Conservation (phyloP, 164 flowering plant species). For the Magnolia kwangsiensis region DNA sequence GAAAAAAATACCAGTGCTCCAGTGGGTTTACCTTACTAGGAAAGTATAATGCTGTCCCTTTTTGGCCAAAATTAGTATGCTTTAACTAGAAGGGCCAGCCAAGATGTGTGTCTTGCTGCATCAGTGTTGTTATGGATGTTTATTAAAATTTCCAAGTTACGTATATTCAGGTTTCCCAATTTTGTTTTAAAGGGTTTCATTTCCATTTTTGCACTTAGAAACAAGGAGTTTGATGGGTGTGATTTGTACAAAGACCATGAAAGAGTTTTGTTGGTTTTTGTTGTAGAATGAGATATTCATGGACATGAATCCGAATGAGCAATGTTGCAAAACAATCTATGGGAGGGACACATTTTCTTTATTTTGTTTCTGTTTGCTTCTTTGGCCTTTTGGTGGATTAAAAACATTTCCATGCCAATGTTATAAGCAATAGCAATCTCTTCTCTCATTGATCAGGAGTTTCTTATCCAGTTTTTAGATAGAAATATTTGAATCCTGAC, state of each 20-base stretch:
- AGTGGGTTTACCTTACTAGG: background rate
- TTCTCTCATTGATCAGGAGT: no score
- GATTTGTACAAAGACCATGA: background rate
- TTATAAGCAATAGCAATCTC: no score
- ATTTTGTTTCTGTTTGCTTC: no score
- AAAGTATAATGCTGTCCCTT: background rate
- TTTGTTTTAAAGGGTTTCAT: background rate
- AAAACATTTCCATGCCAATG: no score
- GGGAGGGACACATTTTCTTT: no score
- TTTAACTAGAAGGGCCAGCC: background rate
- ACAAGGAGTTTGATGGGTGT: background rate
- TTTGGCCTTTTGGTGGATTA: no score
- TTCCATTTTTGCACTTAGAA: background rate
- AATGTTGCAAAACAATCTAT: no score
- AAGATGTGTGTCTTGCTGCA: background rate
- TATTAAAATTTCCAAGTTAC: background rate
- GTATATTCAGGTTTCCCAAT: background rate
- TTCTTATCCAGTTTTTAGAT: no score
- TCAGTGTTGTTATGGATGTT: background rate
- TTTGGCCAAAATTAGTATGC: background rate
- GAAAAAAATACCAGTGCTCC: background rate
- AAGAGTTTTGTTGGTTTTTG: background rate
- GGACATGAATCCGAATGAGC: no score
- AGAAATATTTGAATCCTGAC: no score
- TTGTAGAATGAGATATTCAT: no score